These are phyloP conservation scores for Phytophthora parvispora DNA, from an alignment of 352 stramenopile species.

Conservation along the genomic window DNA sequence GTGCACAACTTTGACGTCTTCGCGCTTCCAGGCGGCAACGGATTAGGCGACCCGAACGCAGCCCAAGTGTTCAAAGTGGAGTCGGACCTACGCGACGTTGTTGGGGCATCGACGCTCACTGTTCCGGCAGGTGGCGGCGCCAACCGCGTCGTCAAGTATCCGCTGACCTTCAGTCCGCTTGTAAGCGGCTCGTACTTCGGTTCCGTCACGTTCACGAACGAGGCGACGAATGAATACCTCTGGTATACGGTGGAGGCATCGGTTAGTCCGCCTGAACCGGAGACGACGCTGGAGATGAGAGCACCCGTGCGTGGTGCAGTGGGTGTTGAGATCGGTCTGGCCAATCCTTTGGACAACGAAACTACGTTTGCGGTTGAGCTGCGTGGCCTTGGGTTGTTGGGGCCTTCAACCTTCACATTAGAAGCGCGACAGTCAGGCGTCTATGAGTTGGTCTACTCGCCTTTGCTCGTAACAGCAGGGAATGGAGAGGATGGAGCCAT, in stretches of 20 bases:
- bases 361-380: constrained; percentile 91
- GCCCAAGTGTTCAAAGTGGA: constrained; percentile 88
- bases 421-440: constrained; percentile 71
- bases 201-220: constrained; percentile 94
- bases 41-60: constrained; percentile 39
- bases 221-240: constrained; percentile 77
- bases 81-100: constrained; percentile 93
- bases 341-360: constrained; percentile 88
- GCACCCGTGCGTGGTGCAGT: constrained; percentile 86
- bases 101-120: constrained; percentile 61
- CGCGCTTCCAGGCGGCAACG: constrained; percentile 47
- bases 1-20: constrained; percentile 82
- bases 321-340: constrained; percentile 91
- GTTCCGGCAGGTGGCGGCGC: constrained; percentile 37
- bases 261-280: constrained; percentile 74
- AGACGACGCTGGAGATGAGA: constrained; percentile 88
- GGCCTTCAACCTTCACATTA: constrained; percentile 78
- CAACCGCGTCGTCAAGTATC: constrained; percentile 62
- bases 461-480: constrained; percentile 66
- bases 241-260: constrained; percentile 96
- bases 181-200: constrained; percentile 94
- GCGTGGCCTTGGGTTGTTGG: constrained; percentile 88
- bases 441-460: constrained; percentile 95
- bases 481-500: constrained; percentile 80
- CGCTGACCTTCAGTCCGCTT: constrained; percentile 88